phyloP scores from a whole-genome alignment of 768 basidiomycete genomes.

The Favolaschia claudopus region DNA sequence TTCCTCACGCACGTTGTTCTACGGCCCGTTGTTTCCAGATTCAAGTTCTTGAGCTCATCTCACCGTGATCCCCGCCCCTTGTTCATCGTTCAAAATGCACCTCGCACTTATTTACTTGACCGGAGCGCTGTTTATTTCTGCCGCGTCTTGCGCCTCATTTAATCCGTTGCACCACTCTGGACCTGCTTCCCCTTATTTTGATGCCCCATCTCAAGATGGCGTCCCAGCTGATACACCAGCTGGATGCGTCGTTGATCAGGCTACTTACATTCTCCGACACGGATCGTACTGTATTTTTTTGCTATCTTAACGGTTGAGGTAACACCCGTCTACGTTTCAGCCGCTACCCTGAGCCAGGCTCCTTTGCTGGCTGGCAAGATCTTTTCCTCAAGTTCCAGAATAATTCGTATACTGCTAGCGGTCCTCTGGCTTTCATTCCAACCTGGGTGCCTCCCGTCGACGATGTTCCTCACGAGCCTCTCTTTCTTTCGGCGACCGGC shows the following conservation, averaged over 20 bases:
- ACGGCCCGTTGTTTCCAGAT: too few species aligned
- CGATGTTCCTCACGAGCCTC: constrained; percentile 45
- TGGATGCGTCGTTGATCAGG: constrained; percentile 51
- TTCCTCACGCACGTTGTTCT: constrained; percentile 2
- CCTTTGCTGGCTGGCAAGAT: constrained; percentile 46
- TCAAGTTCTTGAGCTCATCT: too few species aligned
- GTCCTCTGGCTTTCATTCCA: constrained; percentile 48
- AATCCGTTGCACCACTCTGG: constrained; percentile 53
- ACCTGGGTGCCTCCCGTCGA: constrained; percentile 51
- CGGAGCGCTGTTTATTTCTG: background rate
- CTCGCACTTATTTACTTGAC: background rate
- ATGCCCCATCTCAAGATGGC: constrained; percentile 47
- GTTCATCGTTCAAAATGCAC: background rate
- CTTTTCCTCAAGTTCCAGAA: constrained; percentile 51
- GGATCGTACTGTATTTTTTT: constrained; percentile 36
- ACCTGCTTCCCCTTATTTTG: constrained; percentile 50
- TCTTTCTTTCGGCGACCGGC: constrained; percentile 48
- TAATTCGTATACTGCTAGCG: constrained; percentile 44
- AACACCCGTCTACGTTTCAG: constrained; percentile 25
- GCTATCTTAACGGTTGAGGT: background rate
- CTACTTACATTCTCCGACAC: constrained; percentile 52
- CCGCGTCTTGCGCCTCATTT: constrained; percentile 28
- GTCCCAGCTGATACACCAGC: constrained; percentile 41
- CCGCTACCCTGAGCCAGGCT: constrained; percentile 51
- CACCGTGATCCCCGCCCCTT: too few species aligned